Conservation (phyloP, 352 stramenopile species). For the Globisporangium carolinianum region DNA sequence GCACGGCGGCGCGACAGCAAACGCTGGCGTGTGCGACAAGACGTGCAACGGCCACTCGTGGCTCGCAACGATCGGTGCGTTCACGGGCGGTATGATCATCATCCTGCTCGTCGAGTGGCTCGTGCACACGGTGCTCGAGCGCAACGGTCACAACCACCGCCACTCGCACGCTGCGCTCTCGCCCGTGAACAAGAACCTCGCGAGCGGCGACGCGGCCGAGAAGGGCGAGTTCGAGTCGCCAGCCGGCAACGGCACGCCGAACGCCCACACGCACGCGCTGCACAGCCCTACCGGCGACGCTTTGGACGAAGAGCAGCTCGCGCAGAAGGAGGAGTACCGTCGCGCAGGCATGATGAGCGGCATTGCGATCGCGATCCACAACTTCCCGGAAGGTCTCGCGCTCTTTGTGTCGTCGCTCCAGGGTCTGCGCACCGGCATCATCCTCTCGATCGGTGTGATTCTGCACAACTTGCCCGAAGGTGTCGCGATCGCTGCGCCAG, state of each 20-base stretch:
- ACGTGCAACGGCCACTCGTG: slow-evolving; percentile 52
- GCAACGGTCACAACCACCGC: slow-evolving; percentile 15
- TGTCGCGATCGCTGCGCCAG: slow-evolving; percentile 89
- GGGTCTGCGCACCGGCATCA: slow-evolving; percentile 80
- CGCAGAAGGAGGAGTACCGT: slow-evolving; percentile 37
- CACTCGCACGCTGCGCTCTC: slow-evolving; percentile 24
- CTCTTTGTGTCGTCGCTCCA: slow-evolving; percentile 91
- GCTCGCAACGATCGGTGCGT: slow-evolving; percentile 44
- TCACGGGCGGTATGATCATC: slow-evolving; percentile 52
- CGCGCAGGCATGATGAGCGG: slow-evolving; percentile 87
- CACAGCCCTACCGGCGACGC: slow-evolving; percentile 1
- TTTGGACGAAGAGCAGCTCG: slow-evolving; percentile 3
- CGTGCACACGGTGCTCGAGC: slow-evolving; percentile 43
- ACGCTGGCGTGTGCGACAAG: slow-evolving; percentile 44
- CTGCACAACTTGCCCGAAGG: slow-evolving; percentile 97
- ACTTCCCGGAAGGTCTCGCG: slow-evolving; percentile 94
- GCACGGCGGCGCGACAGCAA: slow-evolving; percentile 26
- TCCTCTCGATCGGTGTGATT: slow-evolving; percentile 92
- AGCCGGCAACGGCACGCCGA: too few species aligned
- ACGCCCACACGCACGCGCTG: slow-evolving; percentile 1
- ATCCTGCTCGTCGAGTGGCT: slow-evolving; percentile 64
- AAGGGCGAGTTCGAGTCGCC: too few species aligned
- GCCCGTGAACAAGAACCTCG: slow-evolving; percentile 18
- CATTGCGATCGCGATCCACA: slow-evolving; percentile 94
- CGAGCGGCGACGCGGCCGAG: too few species aligned